A percentile compares a stretch with the other conserved stretches of the same genome.
These are phyloP conservation scores for Ceratocystis lukuohia DNA, from an alignment of 2,329 filamentous ascomycete species.

Conservation along the genomic window DNA sequence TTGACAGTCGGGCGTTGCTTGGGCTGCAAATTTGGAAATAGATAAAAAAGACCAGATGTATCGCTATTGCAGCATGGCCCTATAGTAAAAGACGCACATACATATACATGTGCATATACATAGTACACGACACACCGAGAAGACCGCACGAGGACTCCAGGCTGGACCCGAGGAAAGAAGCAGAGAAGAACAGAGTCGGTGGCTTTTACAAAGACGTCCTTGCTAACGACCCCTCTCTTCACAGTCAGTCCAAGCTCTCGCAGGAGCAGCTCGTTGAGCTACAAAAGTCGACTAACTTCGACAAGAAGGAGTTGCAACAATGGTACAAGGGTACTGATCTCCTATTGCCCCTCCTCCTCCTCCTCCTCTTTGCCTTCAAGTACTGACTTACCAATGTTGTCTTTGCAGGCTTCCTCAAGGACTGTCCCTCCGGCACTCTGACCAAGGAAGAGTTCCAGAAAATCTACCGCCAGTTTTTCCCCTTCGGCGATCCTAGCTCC, in stretches of 20 bases:
- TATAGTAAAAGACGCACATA: too few species aligned
- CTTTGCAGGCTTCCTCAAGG: slow-evolving; percentile 77
- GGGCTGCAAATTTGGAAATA: too few species aligned
- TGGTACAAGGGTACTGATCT: slow-evolving; percentile 85
- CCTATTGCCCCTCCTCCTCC: slow-evolving; percentile 18
- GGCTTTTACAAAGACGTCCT: neutral
- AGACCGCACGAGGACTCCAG: too few species aligned
- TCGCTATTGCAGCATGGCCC: too few species aligned
- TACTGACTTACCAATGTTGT: slow-evolving; percentile 4
- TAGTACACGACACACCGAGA: too few species aligned
- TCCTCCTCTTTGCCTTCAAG: neutral
- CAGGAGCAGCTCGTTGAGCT: slow-evolving; percentile 91
- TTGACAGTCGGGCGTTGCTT: too few species aligned
- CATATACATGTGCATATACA: too few species aligned
- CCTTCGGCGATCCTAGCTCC: slow-evolving; percentile 90
- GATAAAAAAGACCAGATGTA: too few species aligned
- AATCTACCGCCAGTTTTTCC: slow-evolving; percentile 99
- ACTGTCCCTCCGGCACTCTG: slow-evolving; percentile 92
- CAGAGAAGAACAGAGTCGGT: neutral
- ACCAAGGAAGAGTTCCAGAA: slow-evolving; percentile 99
- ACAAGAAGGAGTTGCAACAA: slow-evolving; percentile 99
- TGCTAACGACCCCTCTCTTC: neutral
- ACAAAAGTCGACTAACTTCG: slow-evolving; percentile 94
- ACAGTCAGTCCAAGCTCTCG: slow-evolving; percentile 93
- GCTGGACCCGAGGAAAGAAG: too few species aligned